A percentile compares a stretch with the other conserved stretches of the same genome.
These are phyloP conservation scores for Moelleriella libera DNA, from an alignment of 2,329 filamentous ascomycete genomes.

Conservation along the genomic window DNA sequence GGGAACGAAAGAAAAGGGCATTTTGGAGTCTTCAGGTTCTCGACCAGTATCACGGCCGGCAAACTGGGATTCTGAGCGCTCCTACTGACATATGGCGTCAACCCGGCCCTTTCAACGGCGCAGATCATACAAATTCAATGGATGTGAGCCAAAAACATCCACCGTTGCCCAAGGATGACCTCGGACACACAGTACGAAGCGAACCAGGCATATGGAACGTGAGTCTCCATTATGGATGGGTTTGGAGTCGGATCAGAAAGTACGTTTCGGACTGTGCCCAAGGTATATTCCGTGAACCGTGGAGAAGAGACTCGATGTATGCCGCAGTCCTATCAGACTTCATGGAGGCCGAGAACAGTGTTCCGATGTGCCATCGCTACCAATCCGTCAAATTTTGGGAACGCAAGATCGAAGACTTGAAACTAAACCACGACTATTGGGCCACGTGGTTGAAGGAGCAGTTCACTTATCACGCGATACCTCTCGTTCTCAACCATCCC, in stretches of 20 bases:
- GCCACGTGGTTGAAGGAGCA: slow-evolving; percentile 37
- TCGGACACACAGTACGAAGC: slow-evolving; percentile 22
- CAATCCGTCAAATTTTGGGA: slow-evolving; percentile 38
- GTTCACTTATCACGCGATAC: slow-evolving; percentile 37
- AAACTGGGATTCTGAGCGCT: slow-evolving; percentile 26
- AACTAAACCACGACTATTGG: slow-evolving; percentile 32
- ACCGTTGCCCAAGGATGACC: slow-evolving; percentile 26
- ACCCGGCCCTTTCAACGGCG: slow-evolving; percentile 12
- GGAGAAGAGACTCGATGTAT: slow-evolving; percentile 37
- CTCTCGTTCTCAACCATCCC: slow-evolving; percentile 36
- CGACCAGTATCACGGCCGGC: slow-evolving; percentile 33
- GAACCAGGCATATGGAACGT: slow-evolving; percentile 37
- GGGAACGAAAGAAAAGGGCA: slow-evolving; percentile 31
- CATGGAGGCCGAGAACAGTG: slow-evolving; percentile 33
- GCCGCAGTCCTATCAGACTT: slow-evolving; percentile 34
- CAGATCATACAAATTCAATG: slow-evolving; percentile 5
- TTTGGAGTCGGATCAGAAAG: slow-evolving; percentile 31
- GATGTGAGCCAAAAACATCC: slow-evolving; percentile 20
- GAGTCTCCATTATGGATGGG: slow-evolving; percentile 32
- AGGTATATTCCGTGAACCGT: slow-evolving; percentile 32
- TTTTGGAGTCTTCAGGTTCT: slow-evolving; percentile 38
- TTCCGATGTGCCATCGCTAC: slow-evolving; percentile 35
- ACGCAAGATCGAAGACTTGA: slow-evolving; percentile 29
- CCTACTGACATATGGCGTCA: slow-evolving; percentile 27
- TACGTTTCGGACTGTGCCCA: slow-evolving; percentile 34